Evolutionary conservation across 371 early-diverging fungal species (phyloP).

Genomic region (Mucor circinelloides): DNA sequence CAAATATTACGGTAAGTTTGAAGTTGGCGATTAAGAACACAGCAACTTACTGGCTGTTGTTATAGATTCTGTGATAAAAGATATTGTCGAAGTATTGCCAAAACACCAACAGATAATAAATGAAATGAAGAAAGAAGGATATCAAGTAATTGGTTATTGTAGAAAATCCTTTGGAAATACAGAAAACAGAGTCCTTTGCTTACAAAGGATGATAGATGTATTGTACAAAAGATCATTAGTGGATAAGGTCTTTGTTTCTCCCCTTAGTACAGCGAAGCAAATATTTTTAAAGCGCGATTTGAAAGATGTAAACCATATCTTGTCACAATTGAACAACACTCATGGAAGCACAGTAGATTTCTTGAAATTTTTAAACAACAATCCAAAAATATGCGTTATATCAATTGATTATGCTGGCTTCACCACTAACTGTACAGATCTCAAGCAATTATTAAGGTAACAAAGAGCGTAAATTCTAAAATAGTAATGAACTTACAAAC

Average conservation of each 20-base stretch:
- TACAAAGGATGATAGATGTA: no score
- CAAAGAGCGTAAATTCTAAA: conserved; percentile 15
- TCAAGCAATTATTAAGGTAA: conserved; percentile 11
- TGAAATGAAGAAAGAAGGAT: conserved; percentile 12
- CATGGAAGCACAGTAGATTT: conserved; percentile 19
- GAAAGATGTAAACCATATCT: conserved; percentile 4
- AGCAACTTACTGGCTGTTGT: neutral
- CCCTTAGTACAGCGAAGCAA: neutral
- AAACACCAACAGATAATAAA: conserved; percentile 6
- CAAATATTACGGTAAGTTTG: conserved; percentile 8
- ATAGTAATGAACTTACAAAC: conserved; percentile 15
- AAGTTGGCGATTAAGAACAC: neutral
- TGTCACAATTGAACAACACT: neutral
- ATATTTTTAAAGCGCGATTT: conserved; percentile 13
- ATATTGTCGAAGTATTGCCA: conserved; percentile 4
- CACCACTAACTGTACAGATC: conserved; percentile 16
- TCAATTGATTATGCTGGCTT: conserved; percentile 21
- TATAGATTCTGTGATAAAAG: neutral
- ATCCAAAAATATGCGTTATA: conserved; percentile 15
- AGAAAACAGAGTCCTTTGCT: no score
- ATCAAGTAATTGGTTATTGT: conserved; percentile 15
- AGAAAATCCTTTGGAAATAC: conserved; percentile 15
- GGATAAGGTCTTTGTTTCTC: no score
- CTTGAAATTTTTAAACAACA: conserved; percentile 8
- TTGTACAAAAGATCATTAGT: no score